Percentiles rank a stretch among this genome's conserved stretches.
Evolutionary conservation across 2,329 filamentous ascomycete species (phyloP).

Genomic region (Aspergillus felis): DNA sequence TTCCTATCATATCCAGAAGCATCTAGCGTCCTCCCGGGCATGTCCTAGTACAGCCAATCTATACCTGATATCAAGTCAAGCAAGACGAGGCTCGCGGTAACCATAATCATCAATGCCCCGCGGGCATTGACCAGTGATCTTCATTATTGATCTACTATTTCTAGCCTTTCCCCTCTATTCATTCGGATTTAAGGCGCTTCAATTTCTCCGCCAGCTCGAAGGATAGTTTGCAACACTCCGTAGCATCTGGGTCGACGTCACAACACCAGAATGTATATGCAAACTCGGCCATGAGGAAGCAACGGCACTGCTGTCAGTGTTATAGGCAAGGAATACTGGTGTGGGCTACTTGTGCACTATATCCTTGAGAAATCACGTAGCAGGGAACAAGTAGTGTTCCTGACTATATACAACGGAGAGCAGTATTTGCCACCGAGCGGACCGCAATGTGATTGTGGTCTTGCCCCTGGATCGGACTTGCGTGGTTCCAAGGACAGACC

Average conservation of each 20-base stretch:
- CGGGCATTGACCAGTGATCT: neutral
- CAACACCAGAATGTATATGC: neutral
- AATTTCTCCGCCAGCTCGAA: neutral
- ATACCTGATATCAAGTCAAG: neutral
- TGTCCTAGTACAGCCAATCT: neutral
- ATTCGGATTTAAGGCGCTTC: neutral
- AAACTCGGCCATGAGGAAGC: neutral
- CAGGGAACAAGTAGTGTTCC: neutral
- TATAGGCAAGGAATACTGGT: neutral
- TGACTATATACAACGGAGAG: neutral
- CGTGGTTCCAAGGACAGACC: neutral
- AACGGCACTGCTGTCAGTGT: neutral
- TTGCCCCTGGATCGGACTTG: neutral
- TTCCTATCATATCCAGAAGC: neutral
- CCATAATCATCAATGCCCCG: neutral
- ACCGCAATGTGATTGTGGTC: neutral
- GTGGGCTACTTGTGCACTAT: neutral
- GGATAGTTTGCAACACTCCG: neutral
- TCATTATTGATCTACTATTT: neutral
- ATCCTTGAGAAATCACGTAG: neutral
- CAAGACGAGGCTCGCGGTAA: neutral
- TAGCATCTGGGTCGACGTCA: neutral
- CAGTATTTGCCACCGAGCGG: neutral
- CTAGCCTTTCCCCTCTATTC: neutral
- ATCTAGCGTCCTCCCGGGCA: neutral